Base-by-base conservation (phyloP, 176 grass and related monocot genomes). In the Triticum monococcum region DNA sequence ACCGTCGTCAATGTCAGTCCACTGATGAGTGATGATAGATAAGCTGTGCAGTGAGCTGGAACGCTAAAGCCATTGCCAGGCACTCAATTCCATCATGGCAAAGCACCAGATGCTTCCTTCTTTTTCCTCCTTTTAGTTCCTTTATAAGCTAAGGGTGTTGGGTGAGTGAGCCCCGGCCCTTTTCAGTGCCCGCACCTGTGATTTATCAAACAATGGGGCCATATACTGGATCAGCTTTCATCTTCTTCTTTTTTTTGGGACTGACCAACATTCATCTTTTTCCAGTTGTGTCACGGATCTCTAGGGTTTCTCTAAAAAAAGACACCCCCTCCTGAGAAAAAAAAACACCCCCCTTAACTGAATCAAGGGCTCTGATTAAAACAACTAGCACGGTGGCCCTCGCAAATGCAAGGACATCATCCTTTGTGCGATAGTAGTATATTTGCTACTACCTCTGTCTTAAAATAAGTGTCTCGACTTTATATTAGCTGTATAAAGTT, bases 121-220 rank as follows among this genome's bases (percentile, higher is more conserved):
- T 75, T 59, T 80, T 5, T 52, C 87, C 11, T 10, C 22, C 61
- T 77, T 77, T 77, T 26, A 28, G 7, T 66, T 83, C 66, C 50
- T 79, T 84, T 90, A 90, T 90, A 90, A 83, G 16, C 26, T 41
- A 37, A 18, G 80, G 52, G 9, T 59, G 78, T 41, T 57, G 20
- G 40, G 64, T 43, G 31, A 12, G 26, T 75, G 82, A 35, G 10
- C 41, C 37, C 37, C 37, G 26, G 43, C 38, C 72, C 36, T 80
- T 66, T 70, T 52, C 45, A 81, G 80, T 76, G 43, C 75, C 56
- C 79, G 18, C 32, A 66, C 35, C 71, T 65, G 40, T 26, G 72
- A 18, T 30, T n/a, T 83, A 60, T 79, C 80, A 66, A 73, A 69
- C 72, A 50, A 48, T 48, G 20, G 33, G 65, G 40, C 75, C 45